phyloP scores from a whole-genome alignment of 1,284 basidiomycete species.

The Moesziomyces aphidis region DNA sequence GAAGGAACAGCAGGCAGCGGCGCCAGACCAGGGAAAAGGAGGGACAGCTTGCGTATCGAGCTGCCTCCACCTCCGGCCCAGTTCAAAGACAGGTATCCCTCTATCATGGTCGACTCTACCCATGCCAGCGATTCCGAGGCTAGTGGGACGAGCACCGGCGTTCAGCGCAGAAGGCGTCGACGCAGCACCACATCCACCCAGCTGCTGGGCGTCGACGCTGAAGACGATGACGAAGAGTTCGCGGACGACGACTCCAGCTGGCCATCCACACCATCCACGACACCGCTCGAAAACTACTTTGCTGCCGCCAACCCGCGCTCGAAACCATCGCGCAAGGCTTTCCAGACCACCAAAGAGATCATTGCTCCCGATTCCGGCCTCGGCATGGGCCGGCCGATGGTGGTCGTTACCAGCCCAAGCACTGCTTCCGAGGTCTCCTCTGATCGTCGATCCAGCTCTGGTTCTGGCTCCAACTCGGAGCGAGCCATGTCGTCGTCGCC shows the following conservation, averaged over 20 bases:
- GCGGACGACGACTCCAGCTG: slow-evolving; percentile 49
- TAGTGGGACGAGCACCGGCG: slow-evolving; percentile 7
- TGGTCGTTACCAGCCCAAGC: slow-evolving; percentile 44
- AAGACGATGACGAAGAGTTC: slow-evolving; percentile 27
- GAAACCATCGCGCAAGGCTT: slow-evolving; percentile 1
- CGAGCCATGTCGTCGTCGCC: slow-evolving; percentile 14
- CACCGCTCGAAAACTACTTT: slow-evolving; percentile 44
- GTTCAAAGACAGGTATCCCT: slow-evolving; percentile 37
- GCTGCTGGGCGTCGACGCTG: slow-evolving; percentile 13
- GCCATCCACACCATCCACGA: slow-evolving; percentile 47
- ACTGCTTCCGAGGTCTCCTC: slow-evolving; percentile 44
- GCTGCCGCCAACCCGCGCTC: slow-evolving; percentile 12
- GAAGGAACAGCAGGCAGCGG: slow-evolving; percentile 1
- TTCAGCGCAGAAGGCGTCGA: slow-evolving; percentile 14
- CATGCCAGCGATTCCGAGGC: slow-evolving; percentile 36
- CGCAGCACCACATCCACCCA: slow-evolving; percentile 29
- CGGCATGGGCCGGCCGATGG: slow-evolving; percentile 43
- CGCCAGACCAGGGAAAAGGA: slow-evolving; percentile 14
- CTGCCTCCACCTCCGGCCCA: slow-evolving; percentile 34
- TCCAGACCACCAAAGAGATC: slow-evolving; percentile 40
- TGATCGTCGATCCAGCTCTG: slow-evolving; percentile 32
- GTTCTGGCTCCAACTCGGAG: slow-evolving; percentile 29
- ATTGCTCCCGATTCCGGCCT: slow-evolving; percentile 17
- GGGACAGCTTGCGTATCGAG: slow-evolving; percentile 41
- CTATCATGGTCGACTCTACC: slow-evolving; percentile 40